These are phyloP conservation scores for Lithocarpus polystachyus DNA, from an alignment of 306 rosid genomes.

Conservation along the genomic window DNA sequence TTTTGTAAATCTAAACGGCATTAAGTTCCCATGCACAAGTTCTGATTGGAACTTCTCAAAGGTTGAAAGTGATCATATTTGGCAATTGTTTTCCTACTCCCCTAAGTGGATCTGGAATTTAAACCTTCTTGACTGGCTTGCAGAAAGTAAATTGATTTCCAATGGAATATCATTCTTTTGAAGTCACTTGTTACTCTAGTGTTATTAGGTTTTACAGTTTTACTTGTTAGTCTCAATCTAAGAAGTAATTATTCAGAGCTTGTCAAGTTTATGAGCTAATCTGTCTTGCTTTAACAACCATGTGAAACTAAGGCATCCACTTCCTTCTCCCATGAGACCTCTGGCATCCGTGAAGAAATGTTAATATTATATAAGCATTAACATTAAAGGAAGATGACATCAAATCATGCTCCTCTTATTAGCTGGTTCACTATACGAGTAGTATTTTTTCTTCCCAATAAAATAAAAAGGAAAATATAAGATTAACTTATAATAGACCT, in stretches of 20 bases:
- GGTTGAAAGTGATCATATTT: not conserved
- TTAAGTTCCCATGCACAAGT: not conserved
- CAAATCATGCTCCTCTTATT: too few species aligned
- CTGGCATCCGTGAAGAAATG: too few species aligned
- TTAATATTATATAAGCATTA: too few species aligned
- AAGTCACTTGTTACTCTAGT: not conserved
- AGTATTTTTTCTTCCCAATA: too few species aligned
- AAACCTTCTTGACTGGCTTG: not conserved
- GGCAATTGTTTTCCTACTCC: not conserved
- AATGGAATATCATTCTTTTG: not conserved
- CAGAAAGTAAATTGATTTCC: not conserved
- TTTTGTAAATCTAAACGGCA: not conserved
- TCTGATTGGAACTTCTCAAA: not conserved
- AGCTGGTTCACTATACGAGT: too few species aligned
- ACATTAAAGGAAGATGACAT: too few species aligned
- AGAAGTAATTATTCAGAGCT: not conserved
- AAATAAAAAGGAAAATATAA: too few species aligned
- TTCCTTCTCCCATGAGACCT: too few species aligned
- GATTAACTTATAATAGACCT: too few species aligned
- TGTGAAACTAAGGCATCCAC: too few species aligned
- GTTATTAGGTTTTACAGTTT: not conserved
- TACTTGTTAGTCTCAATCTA: not conserved
- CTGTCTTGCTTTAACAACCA: too few species aligned
- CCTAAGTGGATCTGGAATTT: not conserved
- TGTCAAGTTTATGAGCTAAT: not conserved